Evolutionary conservation across 2,329 filamentous ascomycete species (phyloP), one percentile per base, ranked within the genome.

Genomic region (Penicillium brasilianum): DNA sequence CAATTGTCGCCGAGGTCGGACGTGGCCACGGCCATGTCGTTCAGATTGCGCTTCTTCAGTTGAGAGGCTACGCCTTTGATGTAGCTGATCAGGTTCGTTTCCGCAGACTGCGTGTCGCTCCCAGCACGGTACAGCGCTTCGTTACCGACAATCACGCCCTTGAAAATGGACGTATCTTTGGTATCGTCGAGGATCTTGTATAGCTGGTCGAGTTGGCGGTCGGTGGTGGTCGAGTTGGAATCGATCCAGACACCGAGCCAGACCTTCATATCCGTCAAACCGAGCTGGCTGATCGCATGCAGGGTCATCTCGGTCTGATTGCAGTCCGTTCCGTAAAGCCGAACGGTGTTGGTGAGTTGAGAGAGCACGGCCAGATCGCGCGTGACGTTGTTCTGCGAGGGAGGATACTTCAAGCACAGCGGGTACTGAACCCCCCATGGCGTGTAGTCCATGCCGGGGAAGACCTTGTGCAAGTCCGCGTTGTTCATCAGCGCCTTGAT

Each of bases 241-340:
- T 95, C 93, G 64, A 96, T 89, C 92, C 93, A 97, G 3, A 98
- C 93, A 16, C 94, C 94, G 48, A 98, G 82, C 94, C 94, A 98
- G 64, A 98, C 83, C 76, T 96, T 96, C 81, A 96, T 87, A 57
- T 90, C 84, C 30, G 77, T 81, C 69, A 97, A 80, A 55, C 89
- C 83, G 13, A 98, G 83, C 54, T 84, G 84, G 59, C 91, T 83
- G 69, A 98, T 89, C 20, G 93, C 89, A 70, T 95, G 89, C 9
- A 98, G 81, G 0, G 96, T 87, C 90, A 98, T 95, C 76, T 97
- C 87, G 0, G 94, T 98, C 78, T 98, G 94, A 77, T 97, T 97
- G 84, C 94, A 98, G 79, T 98, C 94, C 13, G 92, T 98, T 53
- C 94, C 94, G 75, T 98, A 98, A 0, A 97, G 83, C 8, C 94